Evolutionary conservation across 495 filamentous ascomycete genomes (phyloP).

Genomic region (Hamigera avellanea): DNA sequence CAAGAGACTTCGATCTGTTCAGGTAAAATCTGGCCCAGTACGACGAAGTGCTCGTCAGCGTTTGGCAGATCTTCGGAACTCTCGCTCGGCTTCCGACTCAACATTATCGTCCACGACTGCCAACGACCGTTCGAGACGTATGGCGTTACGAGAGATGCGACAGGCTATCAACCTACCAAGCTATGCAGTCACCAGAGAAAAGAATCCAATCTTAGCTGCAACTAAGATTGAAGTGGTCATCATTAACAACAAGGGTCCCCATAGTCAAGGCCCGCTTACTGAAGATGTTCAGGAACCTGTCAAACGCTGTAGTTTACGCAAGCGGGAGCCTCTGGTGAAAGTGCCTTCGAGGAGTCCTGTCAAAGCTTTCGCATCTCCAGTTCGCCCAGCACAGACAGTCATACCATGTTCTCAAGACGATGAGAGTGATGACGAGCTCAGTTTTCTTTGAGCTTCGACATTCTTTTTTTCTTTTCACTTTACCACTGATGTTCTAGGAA

Average conservation of each 20-base stretch:
- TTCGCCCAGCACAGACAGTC: conserved; percentile 1
- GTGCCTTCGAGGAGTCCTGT: background rate
- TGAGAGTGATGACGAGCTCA: conserved; percentile 35
- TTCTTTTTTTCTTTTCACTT: conserved; percentile 2
- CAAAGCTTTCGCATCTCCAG: too few species aligned
- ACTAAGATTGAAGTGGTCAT: conserved; percentile 27
- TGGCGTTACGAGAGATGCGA: background rate
- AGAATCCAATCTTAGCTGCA: background rate
- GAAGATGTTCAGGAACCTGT: background rate
- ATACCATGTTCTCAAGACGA: conserved; percentile 23
- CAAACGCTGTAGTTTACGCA: background rate
- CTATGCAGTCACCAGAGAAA: background rate
- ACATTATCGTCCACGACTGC: background rate
- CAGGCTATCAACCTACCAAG: background rate
- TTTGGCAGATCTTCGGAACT: too few species aligned
- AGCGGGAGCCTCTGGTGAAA: too few species aligned
- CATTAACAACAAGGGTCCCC: conserved; percentile 16
- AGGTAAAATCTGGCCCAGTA: background rate
- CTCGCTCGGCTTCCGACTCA: too few species aligned
- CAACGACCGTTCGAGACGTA: background rate
- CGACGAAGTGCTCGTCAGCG: background rate
- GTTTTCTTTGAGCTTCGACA: conserved; percentile 22
- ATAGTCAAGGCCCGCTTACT: background rate
- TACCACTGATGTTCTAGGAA: conserved; percentile 4
- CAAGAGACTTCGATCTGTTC: conserved; percentile 17